Conservation (phyloP, 305 asterid genomes). For the Solanum hybrid region DNA sequence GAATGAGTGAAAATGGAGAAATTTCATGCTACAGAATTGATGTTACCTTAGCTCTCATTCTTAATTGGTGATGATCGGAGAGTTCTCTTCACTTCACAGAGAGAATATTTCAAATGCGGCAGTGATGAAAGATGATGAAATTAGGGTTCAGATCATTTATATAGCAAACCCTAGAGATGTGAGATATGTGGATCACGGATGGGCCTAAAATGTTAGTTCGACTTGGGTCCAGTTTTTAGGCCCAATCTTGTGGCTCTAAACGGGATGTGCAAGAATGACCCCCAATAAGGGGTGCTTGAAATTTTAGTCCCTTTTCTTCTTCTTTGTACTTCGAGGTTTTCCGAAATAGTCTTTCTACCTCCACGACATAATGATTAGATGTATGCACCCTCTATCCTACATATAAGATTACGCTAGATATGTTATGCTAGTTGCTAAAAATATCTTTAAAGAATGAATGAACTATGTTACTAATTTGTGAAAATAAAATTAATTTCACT, state of each 20-base stretch:
- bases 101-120: background rate
- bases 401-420: background rate
- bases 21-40: no score
- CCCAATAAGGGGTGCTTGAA: background rate
- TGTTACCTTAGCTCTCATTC: slow-evolving; percentile 28
- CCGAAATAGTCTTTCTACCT: no score
- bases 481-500: no score
- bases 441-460: background rate
- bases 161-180: slow-evolving; percentile 14
- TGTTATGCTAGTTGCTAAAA: background rate
- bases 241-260: background rate
- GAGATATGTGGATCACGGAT: background rate
- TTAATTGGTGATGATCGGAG: background rate
- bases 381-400: background rate
- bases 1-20: background rate
- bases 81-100: background rate
- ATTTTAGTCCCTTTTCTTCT: background rate
- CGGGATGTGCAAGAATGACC: background rate
- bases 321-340: background rate
- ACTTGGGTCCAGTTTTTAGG: background rate
- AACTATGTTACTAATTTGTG: background rate
- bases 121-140: background rate
- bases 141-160: background rate
- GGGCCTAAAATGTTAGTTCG: background rate
- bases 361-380: no score